These are phyloP conservation scores for Gremmenia infestans DNA, from an alignment of 2,329 filamentous ascomycete species.

Conservation along the genomic window DNA sequence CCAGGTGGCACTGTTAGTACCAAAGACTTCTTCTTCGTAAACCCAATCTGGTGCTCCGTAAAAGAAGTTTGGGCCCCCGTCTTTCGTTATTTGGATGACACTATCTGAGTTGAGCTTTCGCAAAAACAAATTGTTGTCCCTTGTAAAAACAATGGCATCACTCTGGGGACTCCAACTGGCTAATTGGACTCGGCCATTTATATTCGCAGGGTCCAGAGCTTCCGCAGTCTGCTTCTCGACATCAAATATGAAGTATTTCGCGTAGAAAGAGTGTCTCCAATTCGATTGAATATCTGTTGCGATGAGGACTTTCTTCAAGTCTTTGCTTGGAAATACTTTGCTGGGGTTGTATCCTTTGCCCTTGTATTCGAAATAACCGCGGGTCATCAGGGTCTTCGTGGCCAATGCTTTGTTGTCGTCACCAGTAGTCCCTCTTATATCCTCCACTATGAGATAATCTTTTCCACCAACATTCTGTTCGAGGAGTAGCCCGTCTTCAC, in stretches of 20 bases:
- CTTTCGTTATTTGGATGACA: conserved; percentile 65
- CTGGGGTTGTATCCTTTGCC: conserved; percentile 51
- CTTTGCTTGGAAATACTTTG: conserved; percentile 68
- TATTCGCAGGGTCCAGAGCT: conserved; percentile 67
- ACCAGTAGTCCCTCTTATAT: conserved; percentile 56
- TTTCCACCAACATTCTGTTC: conserved; percentile 61
- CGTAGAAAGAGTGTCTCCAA: conserved; percentile 87
- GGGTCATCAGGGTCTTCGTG: conserved; percentile 71
- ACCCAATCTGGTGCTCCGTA: conserved; percentile 98
- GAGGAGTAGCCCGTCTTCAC: conserved; percentile 80
- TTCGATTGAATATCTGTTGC: conserved; percentile 67
- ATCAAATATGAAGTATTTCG: conserved; percentile 86
- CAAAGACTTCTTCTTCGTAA: conserved; percentile 80
- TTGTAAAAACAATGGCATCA: conserved; percentile 82
- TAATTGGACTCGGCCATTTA: conserved; percentile 66
- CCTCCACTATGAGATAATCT: conserved; percentile 79
- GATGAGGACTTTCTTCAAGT: conserved; percentile 84
- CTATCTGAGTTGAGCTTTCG: conserved; percentile 50
- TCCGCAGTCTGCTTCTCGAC: conserved; percentile 74
- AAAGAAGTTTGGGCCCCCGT: conserved; percentile 84
- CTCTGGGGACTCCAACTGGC: conserved; percentile 87
- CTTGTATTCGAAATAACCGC: conserved; percentile 54
- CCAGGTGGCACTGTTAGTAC: conserved; percentile 80
- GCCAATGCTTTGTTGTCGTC: conserved; percentile 38
- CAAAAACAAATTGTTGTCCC: conserved; percentile 85